Evolutionary conservation across 805 yeast genomes (phyloP), one percentile per base, ranked within the genome.

Genomic region (Monosporozyma servazzii): DNA sequence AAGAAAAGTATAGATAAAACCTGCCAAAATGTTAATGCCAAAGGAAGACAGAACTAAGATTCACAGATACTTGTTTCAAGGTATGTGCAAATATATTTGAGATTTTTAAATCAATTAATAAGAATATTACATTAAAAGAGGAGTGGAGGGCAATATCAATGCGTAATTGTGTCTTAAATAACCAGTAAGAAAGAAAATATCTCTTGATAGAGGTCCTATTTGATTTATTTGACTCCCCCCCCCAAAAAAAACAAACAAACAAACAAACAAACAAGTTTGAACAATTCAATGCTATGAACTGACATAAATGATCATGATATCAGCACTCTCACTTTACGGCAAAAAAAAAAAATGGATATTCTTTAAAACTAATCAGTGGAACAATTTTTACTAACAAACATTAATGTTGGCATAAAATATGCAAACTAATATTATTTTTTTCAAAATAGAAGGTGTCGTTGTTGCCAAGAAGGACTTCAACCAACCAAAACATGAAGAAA

Each of bases 1-100:
- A 40, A 40, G 44, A 11, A 21, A 40, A 40, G 44, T 40, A 40
- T 40, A 40, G 44, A 40, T 40, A 40, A 40, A 37, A 40, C 44
- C 44, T 40, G 30, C 44, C 78, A 82, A 66, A 72, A 93, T 93
- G 99, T 84, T 93, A 82, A 93, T 93, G 83, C 98, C 99, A 80
- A 93, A 88, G 81, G 95, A 88, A 79, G 99, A 93, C 78, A 90
- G 99, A 86, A 88, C 88, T 82, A 88, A 88, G 90, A 93, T 93
- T 77, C 96, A 88, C 93, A 87, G 84, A 77, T 86, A 90, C 87
- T 93, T 93, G 79, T 93, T 90, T 88, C 90, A 89, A 79, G 95
- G 93, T 86, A 84, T 75, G 93, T 84, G 3, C 3, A 18, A 39
- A 18, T 15, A 7, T 37, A 18, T 33, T 33, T 33, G n/a, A 33